Base-by-base conservation (phyloP, 1,139 yeast species). In the Barnettozyma hawaiiensis region DNA sequence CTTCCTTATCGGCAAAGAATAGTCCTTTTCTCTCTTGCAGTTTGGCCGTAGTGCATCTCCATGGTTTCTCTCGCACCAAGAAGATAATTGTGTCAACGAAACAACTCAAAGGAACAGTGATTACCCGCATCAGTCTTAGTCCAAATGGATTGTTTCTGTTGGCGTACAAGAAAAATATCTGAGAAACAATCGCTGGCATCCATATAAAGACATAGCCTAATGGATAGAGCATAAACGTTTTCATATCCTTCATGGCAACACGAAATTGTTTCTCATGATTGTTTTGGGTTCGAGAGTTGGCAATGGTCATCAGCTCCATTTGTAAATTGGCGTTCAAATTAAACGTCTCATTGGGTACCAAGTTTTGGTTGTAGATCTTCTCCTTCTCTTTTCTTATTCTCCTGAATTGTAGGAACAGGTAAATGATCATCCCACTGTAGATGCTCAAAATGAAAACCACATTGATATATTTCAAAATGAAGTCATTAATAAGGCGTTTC, bases 201-300 rank as follows among this genome's bases (percentile, higher is more conserved):
- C 58, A 54, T 0, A 51, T 47, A 7, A 49, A 8, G 10, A 51
- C 20, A 29, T 54, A 54, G 3, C 54, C 51, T 3, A 54, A 11
- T 2, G 58, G 58, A 34, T 54, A 54, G 2, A 52, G 31, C 8
- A 46, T 41, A 12, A 53, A 50, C 2, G 53, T 46, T 19, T 48
- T 48, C 8, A 50, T 19, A 31, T 54, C 56, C 38, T 47, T 47
- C 41, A 45, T 41, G 3, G 50, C 49, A 2, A 42, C 35, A 16
- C 42, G 39, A 12, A 43, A 34, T 14, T 47, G 37, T 18, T 23
- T 42, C 12, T 39, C 43, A 7, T 41, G 47, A n/a, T 27, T 44
- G 2, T 35, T 27, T 7, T 38, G 41, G 8, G 41, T 45, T 12
- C 33, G 43, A 1, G 35, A 29, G 14, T 40, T 43, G 6, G 50